Conservation (phyloP, 2,329 filamentous ascomycete genomes). For the Sclerotinia sclerotiorum region DNA sequence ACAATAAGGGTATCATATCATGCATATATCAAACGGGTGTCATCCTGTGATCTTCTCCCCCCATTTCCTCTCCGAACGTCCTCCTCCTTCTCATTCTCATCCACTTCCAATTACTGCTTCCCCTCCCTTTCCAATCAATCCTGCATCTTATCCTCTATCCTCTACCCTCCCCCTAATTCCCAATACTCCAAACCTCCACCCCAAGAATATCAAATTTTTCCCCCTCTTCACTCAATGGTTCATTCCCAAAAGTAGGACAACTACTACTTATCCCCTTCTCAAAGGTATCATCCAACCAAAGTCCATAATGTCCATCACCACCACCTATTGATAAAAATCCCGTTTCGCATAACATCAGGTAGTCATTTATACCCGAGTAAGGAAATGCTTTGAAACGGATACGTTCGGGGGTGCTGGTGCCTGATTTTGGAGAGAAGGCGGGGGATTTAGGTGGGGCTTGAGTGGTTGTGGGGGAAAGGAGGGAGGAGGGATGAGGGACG, state of each 20-base stretch:
- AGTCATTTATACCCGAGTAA: conserved; percentile 94
- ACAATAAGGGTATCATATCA: conserved; percentile 24
- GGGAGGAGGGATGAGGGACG: conserved; percentile 27
- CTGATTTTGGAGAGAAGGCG: conserved; percentile 31
- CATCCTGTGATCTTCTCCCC: neutral
- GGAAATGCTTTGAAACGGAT: conserved; percentile 97
- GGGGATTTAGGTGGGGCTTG: conserved; percentile 32
- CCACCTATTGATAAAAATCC: conserved; percentile 85
- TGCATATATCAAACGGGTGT: conserved; percentile 9
- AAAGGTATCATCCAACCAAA: conserved; percentile 88
- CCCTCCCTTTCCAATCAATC: no score
- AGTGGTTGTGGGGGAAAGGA: conserved; percentile 31
- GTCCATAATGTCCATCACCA: conserved; percentile 83
- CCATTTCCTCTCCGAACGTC: neutral
- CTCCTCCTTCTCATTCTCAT: no score
- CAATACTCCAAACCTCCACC: conserved; percentile 92
- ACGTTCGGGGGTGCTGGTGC: conserved; percentile 61
- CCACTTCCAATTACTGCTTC: no score
- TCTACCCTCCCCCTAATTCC: conserved; percentile 42
- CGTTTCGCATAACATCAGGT: conserved; percentile 89
- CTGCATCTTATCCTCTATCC: no score
- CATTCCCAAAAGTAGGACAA: conserved; percentile 93
- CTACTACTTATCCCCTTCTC: conserved; percentile 79
- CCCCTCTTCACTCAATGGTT: conserved; percentile 88
- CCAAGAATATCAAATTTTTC: conserved; percentile 88